Conservation (phyloP, 129 eudicot species). For the Escallonia rubra region DNA sequence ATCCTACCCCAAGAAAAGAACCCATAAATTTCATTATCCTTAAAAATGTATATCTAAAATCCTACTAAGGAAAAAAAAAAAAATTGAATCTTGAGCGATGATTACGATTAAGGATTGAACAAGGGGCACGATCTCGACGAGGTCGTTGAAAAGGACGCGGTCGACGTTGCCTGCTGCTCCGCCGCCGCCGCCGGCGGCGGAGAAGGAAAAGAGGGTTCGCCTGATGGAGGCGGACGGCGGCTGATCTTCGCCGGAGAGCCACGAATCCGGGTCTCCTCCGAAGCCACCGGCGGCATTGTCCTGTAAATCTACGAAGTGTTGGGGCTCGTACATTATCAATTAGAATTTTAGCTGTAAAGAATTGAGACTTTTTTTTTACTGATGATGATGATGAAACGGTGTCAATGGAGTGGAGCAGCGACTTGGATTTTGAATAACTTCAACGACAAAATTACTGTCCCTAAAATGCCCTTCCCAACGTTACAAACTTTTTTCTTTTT, state of each 20-base stretch:
- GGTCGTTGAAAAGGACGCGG: conserved; percentile 65
- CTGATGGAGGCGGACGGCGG: conserved; percentile 57
- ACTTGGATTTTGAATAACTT: too few species aligned
- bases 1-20: conserved; percentile 36
- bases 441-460: too few species aligned
- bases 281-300: conserved; percentile 20
- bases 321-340: conserved; percentile 48
- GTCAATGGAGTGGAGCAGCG: too few species aligned
- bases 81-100: background rate
- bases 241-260: too few species aligned
- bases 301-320: conserved; percentile 55
- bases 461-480: too few species aligned
- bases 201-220: conserved; percentile 44
- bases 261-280: conserved; percentile 34
- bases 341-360: too few species aligned
- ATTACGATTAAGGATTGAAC: conserved; percentile 87
- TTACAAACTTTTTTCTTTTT: too few species aligned
- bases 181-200: conserved; percentile 24
- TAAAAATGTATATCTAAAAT: too few species aligned
- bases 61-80: background rate
- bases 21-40: background rate
- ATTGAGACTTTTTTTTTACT: too few species aligned
- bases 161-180: conserved; percentile 49
- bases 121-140: conserved; percentile 84
- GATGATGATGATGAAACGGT: too few species aligned